Evolutionary conservation across 2,329 filamentous ascomycete species (phyloP).

Genomic region (Elsinoe fawcettii): DNA sequence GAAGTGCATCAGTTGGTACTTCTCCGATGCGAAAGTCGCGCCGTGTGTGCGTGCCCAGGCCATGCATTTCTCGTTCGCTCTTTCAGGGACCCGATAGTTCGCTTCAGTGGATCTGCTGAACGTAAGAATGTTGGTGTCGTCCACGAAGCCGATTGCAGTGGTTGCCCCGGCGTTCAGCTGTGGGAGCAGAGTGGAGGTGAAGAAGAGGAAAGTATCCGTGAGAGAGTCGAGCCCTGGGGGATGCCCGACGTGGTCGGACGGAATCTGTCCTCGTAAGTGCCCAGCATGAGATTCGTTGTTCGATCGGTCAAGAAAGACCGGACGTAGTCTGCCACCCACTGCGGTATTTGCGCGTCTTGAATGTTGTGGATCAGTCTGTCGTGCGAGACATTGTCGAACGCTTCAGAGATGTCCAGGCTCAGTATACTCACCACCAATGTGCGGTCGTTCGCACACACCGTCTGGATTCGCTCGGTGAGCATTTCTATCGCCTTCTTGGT

Average conservation of each 20-base stretch:
- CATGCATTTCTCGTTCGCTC: conserved; percentile 22
- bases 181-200: conserved; percentile 26
- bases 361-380: conserved; percentile 31
- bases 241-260: conserved; percentile 24
- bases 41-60: conserved; percentile 23
- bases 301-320: conserved; percentile 25
- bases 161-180: conserved; percentile 19
- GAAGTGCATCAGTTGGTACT: conserved; percentile 28
- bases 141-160: conserved; percentile 22
- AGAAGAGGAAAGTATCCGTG: conserved; percentile 30
- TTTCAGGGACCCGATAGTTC: conserved; percentile 15
- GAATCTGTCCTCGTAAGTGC: conserved; percentile 17
- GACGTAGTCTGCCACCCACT: conserved; percentile 22
- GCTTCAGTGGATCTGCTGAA: not conserved
- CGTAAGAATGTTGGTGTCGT: conserved; percentile 23
- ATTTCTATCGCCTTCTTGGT: conserved; percentile 26
- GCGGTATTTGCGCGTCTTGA: conserved; percentile 25
- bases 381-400: conserved; percentile 31
- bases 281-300: conserved; percentile 19
- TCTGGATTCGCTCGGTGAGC: conserved; percentile 24
- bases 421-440: conserved; percentile 26
- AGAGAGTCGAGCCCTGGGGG: conserved; percentile 27
- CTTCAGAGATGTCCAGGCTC: conserved; percentile 27
- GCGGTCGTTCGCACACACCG: conserved; percentile 20
- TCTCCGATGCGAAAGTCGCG: conserved; percentile 24